Conservation (phyloP, 768 basidiomycete species). For the Pholiota conissans region DNA sequence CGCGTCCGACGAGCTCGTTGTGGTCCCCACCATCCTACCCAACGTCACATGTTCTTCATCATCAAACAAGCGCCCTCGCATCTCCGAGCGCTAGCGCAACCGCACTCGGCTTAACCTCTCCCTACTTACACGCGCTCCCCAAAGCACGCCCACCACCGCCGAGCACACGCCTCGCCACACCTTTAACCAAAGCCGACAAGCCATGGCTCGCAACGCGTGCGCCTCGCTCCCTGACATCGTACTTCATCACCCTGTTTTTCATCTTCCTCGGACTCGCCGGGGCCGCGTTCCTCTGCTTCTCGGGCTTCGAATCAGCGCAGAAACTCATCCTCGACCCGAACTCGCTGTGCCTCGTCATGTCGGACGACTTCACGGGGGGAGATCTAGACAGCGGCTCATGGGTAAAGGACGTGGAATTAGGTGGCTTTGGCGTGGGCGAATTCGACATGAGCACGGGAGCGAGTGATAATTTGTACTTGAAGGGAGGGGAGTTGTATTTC, state of each 20-base stretch:
- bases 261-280: conserved; percentile 55
- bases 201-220: conserved; percentile 56
- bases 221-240: conserved; percentile 30
- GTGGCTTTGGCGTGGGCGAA: conserved; percentile 78
- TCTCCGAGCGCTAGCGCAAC: conserved; percentile 28
- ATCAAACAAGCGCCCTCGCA: too few species aligned
- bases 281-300: conserved; percentile 54
- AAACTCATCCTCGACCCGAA: conserved; percentile 34
- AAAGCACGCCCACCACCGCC: conserved; percentile 34
- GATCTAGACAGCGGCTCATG: conserved; percentile 52
- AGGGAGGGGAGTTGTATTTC: conserved; percentile 73
- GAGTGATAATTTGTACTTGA: conserved; percentile 63
- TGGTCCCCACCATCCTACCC: conserved; percentile 60
- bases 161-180: conserved; percentile 50
- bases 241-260: conserved; percentile 52
- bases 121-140: conserved; percentile 17
- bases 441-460: conserved; percentile 78
- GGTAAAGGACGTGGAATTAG: conserved; percentile 68
- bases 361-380: conserved; percentile 63
- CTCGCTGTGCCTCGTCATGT: conserved; percentile 60
- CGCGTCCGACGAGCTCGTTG: conserved; percentile 57
- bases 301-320: conserved; percentile 42
- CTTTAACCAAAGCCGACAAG: conserved; percentile 54
- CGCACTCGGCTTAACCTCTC: conserved; percentile 18
- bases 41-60: conserved; percentile 17